Percentiles rank a stretch among this genome's conserved stretches.
These are phyloP conservation scores for Vachellia pachyceras DNA, from an alignment of 306 rosid species.

Conservation along the genomic window DNA sequence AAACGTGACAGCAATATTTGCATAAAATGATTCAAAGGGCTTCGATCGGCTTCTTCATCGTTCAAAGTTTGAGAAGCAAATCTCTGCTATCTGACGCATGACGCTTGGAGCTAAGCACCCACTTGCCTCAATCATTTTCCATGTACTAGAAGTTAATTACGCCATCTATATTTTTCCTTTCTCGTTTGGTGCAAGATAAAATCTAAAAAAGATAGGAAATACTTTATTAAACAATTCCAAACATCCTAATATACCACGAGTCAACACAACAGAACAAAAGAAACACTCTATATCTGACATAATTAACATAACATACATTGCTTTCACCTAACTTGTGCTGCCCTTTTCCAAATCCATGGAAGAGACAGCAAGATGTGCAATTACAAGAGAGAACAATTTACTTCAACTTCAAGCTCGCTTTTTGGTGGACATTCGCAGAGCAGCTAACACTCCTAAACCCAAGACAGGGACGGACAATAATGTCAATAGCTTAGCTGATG, in stretches of 20 bases:
- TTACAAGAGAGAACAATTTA: neutral
- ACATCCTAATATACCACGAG: neutral
- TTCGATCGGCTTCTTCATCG: neutral
- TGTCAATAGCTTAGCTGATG: slow-evolving; percentile 50
- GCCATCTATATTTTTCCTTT: neutral
- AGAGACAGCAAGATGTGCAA: too few relatives aligned
- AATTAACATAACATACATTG: too few relatives aligned
- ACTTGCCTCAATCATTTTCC: neutral
- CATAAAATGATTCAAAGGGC: neutral
- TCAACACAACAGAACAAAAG: neutral
- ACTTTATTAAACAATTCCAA: neutral
- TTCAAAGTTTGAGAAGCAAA: neutral
- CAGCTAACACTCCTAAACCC: slow-evolving; percentile 40
- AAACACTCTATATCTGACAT: too few relatives aligned
- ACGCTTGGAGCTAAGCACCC: neutral
- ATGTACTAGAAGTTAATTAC: neutral
- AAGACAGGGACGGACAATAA: slow-evolving; percentile 47
- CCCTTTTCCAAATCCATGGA: too few relatives aligned
- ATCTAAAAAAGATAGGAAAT: too few relatives aligned
- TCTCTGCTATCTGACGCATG: neutral
- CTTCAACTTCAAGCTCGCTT: neutral
- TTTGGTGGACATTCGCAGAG: neutral
- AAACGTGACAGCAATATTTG: neutral
- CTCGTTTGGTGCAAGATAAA: neutral
- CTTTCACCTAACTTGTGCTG: too few relatives aligned